Percentiles rank a stretch among this genome's conserved stretches.
These are phyloP conservation scores for Lumnitzera racemosa DNA, from an alignment of 345 rosid genomes.

Conservation along the genomic window DNA sequence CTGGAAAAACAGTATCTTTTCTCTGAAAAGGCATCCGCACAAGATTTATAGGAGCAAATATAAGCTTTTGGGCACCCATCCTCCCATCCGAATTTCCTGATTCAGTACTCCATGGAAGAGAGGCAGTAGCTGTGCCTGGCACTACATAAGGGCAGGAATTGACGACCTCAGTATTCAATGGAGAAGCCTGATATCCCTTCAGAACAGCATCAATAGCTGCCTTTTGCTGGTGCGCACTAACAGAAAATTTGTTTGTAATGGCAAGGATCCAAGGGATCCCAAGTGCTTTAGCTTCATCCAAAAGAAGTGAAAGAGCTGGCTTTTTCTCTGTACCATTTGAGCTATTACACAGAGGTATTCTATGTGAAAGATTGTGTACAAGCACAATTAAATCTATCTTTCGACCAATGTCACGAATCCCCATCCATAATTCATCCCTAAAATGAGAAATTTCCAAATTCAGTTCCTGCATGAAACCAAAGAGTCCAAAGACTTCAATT, in stretches of 20 bases:
- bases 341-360: constrained; percentile 57
- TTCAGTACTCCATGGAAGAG: constrained; percentile 62
- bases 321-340: constrained; percentile 38
- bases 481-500: background rate
- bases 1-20: constrained; percentile 61
- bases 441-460: constrained; percentile 58
- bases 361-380: constrained; percentile 91
- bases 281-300: constrained; percentile 86
- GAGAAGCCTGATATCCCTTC: constrained; percentile 71
- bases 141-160: constrained; percentile 90
- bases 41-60: constrained; percentile 61
- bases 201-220: constrained; percentile 68
- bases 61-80: constrained; percentile 47
- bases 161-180: constrained; percentile 53
- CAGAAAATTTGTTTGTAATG: constrained; percentile 92
- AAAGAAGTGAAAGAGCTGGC: constrained; percentile 73
- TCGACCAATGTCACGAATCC: constrained; percentile 62
- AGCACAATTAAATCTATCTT: constrained; percentile 84
- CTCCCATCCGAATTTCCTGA: constrained; percentile 39
- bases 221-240: constrained; percentile 92
- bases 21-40: constrained; percentile 70
- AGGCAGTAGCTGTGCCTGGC: constrained; percentile 59
- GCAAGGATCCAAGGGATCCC: constrained; percentile 98
- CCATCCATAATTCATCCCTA: constrained; percentile 90
- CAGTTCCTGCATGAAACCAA: constrained; percentile 45